Evolutionary conservation across 148 eudicot species (phyloP).

Genomic region (Silene conica): DNA sequence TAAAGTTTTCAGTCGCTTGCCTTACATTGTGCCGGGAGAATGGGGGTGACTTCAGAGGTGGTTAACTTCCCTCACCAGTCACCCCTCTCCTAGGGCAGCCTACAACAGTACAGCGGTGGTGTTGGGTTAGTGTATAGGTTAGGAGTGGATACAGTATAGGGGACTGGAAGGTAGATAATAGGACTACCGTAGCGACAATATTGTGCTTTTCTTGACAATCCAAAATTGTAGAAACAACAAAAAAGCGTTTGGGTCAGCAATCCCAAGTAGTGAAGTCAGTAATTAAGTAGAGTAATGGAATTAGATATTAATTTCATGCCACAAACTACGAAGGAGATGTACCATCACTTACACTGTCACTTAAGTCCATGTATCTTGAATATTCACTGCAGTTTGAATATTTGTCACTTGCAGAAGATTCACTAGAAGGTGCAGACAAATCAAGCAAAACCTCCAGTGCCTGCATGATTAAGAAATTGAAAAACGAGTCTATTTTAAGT

Average conservation of each 20-base stretch:
- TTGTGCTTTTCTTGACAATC: too few species aligned
- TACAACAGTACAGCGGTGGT: neutral
- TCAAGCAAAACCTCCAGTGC: neutral
- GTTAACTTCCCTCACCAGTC: conserved; percentile 1
- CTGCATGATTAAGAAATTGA: neutral
- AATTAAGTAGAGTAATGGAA: too few species aligned
- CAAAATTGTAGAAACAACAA: neutral
- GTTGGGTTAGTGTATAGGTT: neutral
- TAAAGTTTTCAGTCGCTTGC: neutral
- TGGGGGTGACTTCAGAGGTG: neutral
- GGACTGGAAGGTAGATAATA: neutral
- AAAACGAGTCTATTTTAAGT: neutral
- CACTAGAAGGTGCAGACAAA: neutral
- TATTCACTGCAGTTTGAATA: neutral
- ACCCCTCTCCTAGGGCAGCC: neutral
- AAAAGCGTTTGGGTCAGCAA: neutral
- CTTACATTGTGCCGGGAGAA: neutral
- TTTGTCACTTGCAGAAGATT: neutral
- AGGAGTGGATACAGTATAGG: neutral
- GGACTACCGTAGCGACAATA: neutral
- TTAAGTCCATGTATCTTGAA: neutral
- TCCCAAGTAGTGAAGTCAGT: neutral
- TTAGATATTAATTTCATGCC: too few species aligned
- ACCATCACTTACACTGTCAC: neutral
- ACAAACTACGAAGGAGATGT: neutral